Evolutionary conservation across 2,329 filamentous ascomycete species (phyloP).

Genomic region (Dichotomopilus funicola): DNA sequence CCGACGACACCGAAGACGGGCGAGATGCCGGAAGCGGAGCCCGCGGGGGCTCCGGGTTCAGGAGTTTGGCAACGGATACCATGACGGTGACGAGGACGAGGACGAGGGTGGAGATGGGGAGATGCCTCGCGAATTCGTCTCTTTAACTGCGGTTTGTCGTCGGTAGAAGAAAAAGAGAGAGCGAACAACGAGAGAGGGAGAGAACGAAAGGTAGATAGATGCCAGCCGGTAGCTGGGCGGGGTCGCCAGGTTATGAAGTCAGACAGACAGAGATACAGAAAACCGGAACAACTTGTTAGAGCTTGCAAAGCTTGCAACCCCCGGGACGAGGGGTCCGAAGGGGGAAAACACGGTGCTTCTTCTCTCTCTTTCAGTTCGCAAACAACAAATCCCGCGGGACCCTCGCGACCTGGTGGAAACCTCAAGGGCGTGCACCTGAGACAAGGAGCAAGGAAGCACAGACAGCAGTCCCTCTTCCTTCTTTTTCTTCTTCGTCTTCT

Average conservation of each 20-base stretch:
- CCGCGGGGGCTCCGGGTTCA: slow-evolving; percentile 50
- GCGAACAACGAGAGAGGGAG: slow-evolving; percentile 26
- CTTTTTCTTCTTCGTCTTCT: too few species aligned
- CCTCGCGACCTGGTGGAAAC: slow-evolving; percentile 28
- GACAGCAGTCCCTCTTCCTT: slow-evolving; percentile 34
- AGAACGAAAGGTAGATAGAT: slow-evolving; percentile 19
- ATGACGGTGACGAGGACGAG: slow-evolving; percentile 34
- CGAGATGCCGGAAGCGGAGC: slow-evolving; percentile 33
- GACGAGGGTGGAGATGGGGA: slow-evolving; percentile 9
- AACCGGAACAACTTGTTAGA: too few species aligned
- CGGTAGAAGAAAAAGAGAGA: neutral
- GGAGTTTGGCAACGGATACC: slow-evolving; percentile 59
- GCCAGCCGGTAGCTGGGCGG: slow-evolving; percentile 19
- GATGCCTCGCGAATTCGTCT: slow-evolving; percentile 40
- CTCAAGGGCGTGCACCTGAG: slow-evolving; percentile 25
- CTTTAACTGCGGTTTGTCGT: slow-evolving; percentile 13
- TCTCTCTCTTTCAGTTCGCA: slow-evolving; percentile 33
- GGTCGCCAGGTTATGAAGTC: slow-evolving; percentile 23
- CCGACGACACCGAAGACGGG: slow-evolving; percentile 36
- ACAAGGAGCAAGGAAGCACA: slow-evolving; percentile 33
- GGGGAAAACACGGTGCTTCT: slow-evolving; percentile 11
- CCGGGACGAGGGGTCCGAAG: slow-evolving; percentile 12
- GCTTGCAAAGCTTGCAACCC: slow-evolving; percentile 14
- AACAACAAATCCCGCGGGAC: slow-evolving; percentile 33
- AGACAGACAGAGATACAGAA: slow-evolving; percentile 8